Evolutionary conservation across 192 early-diverging fungal species (phyloP), one percentile per base, ranked within the genome.

Genomic region (Coemansia sp.): DNA sequence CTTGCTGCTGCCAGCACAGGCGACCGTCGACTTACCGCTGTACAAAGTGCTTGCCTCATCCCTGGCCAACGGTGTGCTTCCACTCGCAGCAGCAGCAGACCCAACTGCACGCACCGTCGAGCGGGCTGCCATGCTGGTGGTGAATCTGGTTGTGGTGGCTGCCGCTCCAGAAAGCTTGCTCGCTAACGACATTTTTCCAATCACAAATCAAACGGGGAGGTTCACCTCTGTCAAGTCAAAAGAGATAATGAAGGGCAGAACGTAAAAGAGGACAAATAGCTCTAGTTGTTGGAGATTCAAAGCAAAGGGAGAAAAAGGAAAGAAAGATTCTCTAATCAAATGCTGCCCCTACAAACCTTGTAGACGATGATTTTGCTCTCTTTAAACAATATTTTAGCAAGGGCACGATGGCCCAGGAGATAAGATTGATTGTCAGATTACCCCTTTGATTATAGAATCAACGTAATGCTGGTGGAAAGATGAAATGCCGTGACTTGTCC

Each of bases 81-180:
- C 70, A n/a, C n/a, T n/a, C n/a, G n/a, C n/a, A n/a, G n/a, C n/a
- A 6, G 70, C 67, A 33, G 60, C 57, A 22, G 31, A 52, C 45
- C n/a, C n/a, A n/a, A 28, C 55, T 13, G 76, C 70, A 30, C 67
- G 70, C 37, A 61, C 76, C 11, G 76, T 61, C 36, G 68, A 30
- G 33, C 67, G 70, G 38, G 67, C n/a, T n/a, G n/a, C 54, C 67
- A 74, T 57, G 55, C 64, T 68, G 50, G 70, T 74, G 38, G 70
- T 79, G 67, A 79, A 79, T 59, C 76, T 67, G 23, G 76, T 79
- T 22, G 62, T 76, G 74, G 62, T 76, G 64, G 45, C 57, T 33
- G 76, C 63, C n/a, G 66, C 60, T 17, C 66, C 71, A 29, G 70
- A 64, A 56, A 74, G 9, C 70, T 74, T 79, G 59, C 67, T 63